Conservation (phyloP, 129 eudicot species). For the Smallanthus sonchifolius region DNA sequence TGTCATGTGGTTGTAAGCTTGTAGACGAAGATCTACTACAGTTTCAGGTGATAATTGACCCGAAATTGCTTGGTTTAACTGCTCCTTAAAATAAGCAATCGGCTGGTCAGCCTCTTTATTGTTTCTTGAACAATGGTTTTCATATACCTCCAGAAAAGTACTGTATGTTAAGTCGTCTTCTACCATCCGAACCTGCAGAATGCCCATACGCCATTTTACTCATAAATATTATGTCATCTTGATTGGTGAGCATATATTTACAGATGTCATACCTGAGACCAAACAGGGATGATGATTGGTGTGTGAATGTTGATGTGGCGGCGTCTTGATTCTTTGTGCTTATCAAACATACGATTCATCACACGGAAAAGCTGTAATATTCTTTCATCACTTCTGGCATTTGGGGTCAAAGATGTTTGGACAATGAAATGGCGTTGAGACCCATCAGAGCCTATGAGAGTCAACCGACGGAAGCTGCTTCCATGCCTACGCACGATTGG, state of each 20-base stretch:
- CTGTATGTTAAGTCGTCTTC: constrained; percentile 97
- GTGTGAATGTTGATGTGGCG: constrained; percentile 97
- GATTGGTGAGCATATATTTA: not conserved
- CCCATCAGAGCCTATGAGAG: constrained; percentile 96
- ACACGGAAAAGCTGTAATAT: constrained; percentile 96
- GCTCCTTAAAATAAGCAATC: constrained; percentile 87
- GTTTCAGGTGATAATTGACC: constrained; percentile 94
- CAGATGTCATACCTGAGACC: constrained; percentile 77
- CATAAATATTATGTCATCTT: not conserved
- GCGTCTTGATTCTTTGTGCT: constrained; percentile 95
- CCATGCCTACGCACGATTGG: constrained; percentile 98
- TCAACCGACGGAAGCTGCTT: constrained; percentile 92
- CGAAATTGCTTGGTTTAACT: constrained; percentile 89
- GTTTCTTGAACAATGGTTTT: constrained; percentile 95
- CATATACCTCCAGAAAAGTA: constrained; percentile 97
- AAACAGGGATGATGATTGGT: constrained; percentile 94
- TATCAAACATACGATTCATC: constrained; percentile 96
- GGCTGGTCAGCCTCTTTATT: constrained; percentile 93
- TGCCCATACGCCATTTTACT: constrained; percentile 13
- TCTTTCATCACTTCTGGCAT: constrained; percentile 96
- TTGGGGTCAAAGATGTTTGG: constrained; percentile 95
- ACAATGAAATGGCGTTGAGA: constrained; percentile 99
- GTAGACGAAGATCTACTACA: constrained; percentile 92
- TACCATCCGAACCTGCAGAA: constrained; percentile 86
- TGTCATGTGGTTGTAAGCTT: constrained; percentile 83